phyloP scores from a whole-genome alignment of 2,329 filamentous ascomycete species.

The Arthrobotrys sinensis region DNA sequence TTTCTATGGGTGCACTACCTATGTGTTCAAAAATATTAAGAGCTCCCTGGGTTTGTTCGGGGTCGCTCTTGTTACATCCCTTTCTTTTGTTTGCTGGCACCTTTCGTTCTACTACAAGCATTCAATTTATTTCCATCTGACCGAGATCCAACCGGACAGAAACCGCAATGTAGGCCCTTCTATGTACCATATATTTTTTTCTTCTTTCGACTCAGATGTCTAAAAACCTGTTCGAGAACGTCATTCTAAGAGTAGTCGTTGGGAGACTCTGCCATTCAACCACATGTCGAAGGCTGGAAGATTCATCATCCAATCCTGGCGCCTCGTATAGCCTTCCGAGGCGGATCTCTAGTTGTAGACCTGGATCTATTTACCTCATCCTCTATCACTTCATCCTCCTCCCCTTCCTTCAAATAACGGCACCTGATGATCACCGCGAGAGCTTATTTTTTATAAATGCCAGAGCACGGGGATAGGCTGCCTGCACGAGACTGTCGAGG shows the following conservation, averaged over 20 bases:
- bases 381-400: not conserved
- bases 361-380: not conserved
- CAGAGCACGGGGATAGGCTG: constrained; percentile 24
- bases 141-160: not conserved
- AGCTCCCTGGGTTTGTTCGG: not conserved
- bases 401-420: too few species aligned
- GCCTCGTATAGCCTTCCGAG: too few species aligned
- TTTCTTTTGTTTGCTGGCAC: not conserved
- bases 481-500: constrained; percentile 49
- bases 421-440: not conserved
- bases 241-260: not conserved
- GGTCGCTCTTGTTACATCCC: not conserved
- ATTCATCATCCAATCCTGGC: too few species aligned
- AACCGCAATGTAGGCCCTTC: not conserved
- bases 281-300: not conserved
- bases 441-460: constrained; percentile 44
- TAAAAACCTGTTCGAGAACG: not conserved
- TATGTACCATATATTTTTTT: not conserved
- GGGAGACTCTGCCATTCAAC: not conserved
- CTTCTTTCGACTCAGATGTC: not conserved
- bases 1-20: not conserved
- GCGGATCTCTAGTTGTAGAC: not conserved
- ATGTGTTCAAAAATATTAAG: not conserved
- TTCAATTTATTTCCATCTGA: not conserved
- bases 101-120: not conserved